Conservation (phyloP, 768 basidiomycete genomes). For the Lactarius indigo region DNA sequence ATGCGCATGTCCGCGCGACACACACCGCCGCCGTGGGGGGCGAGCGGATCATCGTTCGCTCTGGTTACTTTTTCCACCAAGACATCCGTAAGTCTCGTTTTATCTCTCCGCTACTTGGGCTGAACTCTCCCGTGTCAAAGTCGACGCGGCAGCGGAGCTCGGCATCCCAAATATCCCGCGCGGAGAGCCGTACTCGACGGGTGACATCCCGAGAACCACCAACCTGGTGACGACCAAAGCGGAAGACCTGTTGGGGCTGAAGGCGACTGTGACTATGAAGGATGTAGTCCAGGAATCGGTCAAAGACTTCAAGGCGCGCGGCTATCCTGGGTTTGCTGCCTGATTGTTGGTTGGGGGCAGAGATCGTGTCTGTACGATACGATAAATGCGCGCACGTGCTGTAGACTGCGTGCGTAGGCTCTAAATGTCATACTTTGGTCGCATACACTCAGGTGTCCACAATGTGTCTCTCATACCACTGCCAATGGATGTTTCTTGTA, state of each 20-base stretch:
- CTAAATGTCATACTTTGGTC: background rate
- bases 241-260: constrained; percentile 12
- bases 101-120: background rate
- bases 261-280: background rate
- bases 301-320: constrained; percentile 14
- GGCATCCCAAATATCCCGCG: constrained; percentile 10
- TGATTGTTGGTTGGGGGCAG: background rate
- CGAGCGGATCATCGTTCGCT: constrained; percentile 12
- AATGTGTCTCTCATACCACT: background rate
- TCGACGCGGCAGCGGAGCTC: constrained; percentile 13
- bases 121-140: background rate
- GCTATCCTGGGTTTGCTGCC: constrained; percentile 13
- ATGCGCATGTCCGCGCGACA: constrained; percentile 17
- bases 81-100: constrained; percentile 6
- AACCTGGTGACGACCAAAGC: constrained; percentile 2
- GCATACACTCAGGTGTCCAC: background rate
- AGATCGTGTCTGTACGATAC: background rate
- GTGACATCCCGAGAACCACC: background rate
- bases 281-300: constrained; percentile 11
- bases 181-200: constrained; percentile 12
- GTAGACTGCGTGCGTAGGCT: no score
- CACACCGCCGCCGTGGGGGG: constrained; percentile 2
- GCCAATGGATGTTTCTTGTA: background rate
- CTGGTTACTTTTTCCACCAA: constrained; percentile 14
- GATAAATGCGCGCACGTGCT: background rate